Base-by-base conservation (phyloP, 2,329 filamentous ascomycete species). In the Trichoderma polysporum region DNA sequence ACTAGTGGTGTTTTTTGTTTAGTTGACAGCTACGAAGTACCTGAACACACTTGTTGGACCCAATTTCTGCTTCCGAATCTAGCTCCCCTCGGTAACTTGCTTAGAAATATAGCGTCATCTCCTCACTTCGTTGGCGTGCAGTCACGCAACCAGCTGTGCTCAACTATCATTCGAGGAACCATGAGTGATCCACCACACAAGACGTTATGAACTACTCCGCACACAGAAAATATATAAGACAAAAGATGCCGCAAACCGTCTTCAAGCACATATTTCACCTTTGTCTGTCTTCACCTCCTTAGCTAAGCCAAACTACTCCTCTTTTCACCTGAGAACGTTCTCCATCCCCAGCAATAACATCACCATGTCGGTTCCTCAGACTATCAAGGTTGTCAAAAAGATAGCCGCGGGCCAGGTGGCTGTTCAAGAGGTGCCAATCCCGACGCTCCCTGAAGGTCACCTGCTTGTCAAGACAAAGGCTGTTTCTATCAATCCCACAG, bases 401-500 rank as follows among this genome's bases (percentile, higher is more conserved):
- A 25, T 12, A 22, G 37, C 12, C 19, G 9, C 37, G n/a, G 50
- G 29, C 15, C 25, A 47, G n/a, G 61, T 15, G 6, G 49, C 3
- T 9, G 47, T 64, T 10, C 25, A 64, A 15, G 27, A 64, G 13
- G 3, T 47, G 35, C 61, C 50, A 5, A 27, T 60, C 5, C 67
- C 67, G 1, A 52, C 41, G n/a, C 47, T 59, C 17, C 50, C 64
- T 19, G 70, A 69, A 31, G 71, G 70, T 39, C 71, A 72, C 25
- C 50, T 79, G 31, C 74, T 78, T 7, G 73, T 78, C 61, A 77
- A 75, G 66, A 73, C 73, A 22, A 73, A 68, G n/a, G 76, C 77
- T 7, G 74, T 78, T 7, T 77, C 69, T 25, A 60, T 79, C 47
- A 79, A 79, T 56, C 78, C 77, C 0, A 74, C 74, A 0, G 77